A percentile compares a stretch with the other conserved stretches of the same genome.
These are phyloP conservation scores for Tulasnella sp. DNA, from an alignment of 768 basidiomycete genomes.

Conservation along the genomic window DNA sequence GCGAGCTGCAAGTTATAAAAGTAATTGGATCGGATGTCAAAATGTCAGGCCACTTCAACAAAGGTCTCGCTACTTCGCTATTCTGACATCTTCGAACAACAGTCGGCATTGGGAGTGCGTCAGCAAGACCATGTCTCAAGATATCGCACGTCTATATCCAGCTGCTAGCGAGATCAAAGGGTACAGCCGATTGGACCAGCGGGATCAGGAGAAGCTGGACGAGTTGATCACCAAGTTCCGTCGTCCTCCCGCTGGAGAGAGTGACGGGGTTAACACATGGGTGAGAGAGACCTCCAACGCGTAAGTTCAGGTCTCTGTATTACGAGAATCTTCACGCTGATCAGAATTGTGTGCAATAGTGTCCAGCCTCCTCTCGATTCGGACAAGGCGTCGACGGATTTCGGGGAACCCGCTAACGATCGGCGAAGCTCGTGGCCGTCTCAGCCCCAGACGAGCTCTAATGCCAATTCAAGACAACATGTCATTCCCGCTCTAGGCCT, in stretches of 20 bases:
- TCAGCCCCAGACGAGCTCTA: background rate
- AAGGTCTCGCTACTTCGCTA: background rate
- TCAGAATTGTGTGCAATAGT: background rate
- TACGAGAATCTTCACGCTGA: background rate
- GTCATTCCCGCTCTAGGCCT: background rate
- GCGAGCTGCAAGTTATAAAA: background rate
- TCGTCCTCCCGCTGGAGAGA: background rate
- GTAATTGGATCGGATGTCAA: background rate
- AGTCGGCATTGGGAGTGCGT: background rate
- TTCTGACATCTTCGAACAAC: background rate
- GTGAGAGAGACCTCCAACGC: background rate
- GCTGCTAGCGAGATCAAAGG: background rate
- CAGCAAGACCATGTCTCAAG: background rate
- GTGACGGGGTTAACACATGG: background rate
- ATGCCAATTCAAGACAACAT: background rate
- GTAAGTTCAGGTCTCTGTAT: background rate
- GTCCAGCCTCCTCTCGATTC: background rate
- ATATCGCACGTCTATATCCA: background rate
- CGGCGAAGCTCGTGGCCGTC: background rate
- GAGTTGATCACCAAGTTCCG: background rate
- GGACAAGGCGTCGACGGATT: background rate
- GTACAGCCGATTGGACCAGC: background rate
- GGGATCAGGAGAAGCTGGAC: background rate
- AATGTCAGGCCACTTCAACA: background rate
- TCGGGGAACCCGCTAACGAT: background rate